Base-by-base conservation (phyloP, 257 asterid genomes). In the Salvia hispanica region DNA sequence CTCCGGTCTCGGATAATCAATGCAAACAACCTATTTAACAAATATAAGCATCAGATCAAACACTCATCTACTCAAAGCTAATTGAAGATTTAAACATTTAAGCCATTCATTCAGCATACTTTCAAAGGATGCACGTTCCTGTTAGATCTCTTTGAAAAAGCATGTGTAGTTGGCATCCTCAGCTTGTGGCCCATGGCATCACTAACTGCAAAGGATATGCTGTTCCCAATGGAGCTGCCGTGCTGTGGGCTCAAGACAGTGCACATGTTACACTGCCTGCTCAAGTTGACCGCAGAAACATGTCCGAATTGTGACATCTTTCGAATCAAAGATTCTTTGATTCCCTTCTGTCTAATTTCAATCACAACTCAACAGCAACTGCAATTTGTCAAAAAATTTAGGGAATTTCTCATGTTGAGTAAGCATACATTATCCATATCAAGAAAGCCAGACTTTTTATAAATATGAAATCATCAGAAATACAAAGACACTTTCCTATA, bases 1-100 rank as follows among this genome's bases (percentile, higher is more conserved):
- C 74, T 85, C 93, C 0, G 96, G 97, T 70, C 97, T 86, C 33
- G 96, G 96, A 73, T 88, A 90, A 77, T 92, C 98, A 72, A 86
- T 50, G 81, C 97, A 92, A 69, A 88, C 96, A 31, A 92, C 93
- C 98, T 92, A 76, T 33, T 74, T 48, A 6, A 74, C 62, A 76
- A 75, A 70, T 61, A 70, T 2, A 18, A 56, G 25, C 4, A 54
- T 76, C 4, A 68, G 56, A 43, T 4, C 7, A 31, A 2, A 58
- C 65, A 14, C 62, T 64, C 65, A 16, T 66, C 31, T 25, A 25
- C 31, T 25, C 25, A 10, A 56, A 40, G 51, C 25, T 21, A 56
- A 40, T 61, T 14, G 10, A 64, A 61, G 48, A 56, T 37, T 54
- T 39, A 71, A 51, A 50, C 40, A 54, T 36, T 11, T 12, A 1